Evolutionary conservation across 1,284 basidiomycete species (phyloP), one percentile per base, ranked within the genome.

Genomic region (Tremellales sp.): DNA sequence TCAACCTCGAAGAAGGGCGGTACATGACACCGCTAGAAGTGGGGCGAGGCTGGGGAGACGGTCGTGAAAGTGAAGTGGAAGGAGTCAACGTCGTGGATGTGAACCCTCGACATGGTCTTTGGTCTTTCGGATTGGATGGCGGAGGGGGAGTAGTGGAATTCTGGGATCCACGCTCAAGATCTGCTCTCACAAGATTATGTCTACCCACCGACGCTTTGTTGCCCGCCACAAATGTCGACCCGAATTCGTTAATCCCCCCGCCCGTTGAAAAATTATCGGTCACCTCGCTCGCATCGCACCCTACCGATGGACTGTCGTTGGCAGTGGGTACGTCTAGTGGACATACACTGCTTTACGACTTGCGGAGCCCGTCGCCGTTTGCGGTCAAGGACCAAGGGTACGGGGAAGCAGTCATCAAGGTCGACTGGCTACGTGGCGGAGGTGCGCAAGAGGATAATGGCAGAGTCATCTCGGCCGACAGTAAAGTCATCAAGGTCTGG

Each of bases 341-440:
- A 0, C 92, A 97, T 67, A 91, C 91, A 0, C 76, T 98, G 6
- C 77, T 99, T 5, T 99, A 97, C 72, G 96, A 99, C 65, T 82
- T 98, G 55, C 86, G 96, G 43, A 85, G 89, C 24, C 80, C 85
- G 4, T 80, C 80, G 22, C 86, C 89, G 8, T 92, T 89, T 60
- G 89, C 89, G 3, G 75, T 84, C 53, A 98, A 99, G 69, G 96
- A 99, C 69, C 94, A 98, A 73, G 96, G 96, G 1, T 98, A 98
- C 64, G 92, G 94, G 2, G 75, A 98, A 37, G 87, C 93, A 0
- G 82, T 99, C 43, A 88, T 87, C 68, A 86, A 81, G 48, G 82
- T 98, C 2, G 75, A 80, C 27, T 99, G 96, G 96, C 83, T 97
- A 23, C 87, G 92, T 60, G 90, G 89, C 31, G 85, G 87, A 11